phyloP scores from a whole-genome alignment of 768 basidiomycete genomes.

The Tephrocybe sp. region DNA sequence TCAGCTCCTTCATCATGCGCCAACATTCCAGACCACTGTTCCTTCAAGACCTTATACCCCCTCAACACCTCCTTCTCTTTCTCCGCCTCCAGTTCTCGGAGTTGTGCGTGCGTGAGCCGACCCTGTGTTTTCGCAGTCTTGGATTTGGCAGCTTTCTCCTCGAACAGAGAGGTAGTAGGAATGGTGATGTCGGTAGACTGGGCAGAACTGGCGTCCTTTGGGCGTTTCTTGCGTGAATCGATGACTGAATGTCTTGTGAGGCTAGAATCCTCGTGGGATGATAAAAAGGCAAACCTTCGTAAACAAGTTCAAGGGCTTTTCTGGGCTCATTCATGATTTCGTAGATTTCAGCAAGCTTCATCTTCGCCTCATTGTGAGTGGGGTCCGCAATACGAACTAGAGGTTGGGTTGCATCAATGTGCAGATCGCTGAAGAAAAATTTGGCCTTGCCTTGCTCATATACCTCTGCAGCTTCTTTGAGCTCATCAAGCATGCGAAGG shows the following conservation, averaged over 20 bases:
- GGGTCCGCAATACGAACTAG: slow-evolving; percentile 76
- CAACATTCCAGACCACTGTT: slow-evolving; percentile 59
- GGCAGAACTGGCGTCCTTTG: slow-evolving; percentile 21
- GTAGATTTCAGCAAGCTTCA: slow-evolving; percentile 88
- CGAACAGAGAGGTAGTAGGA: slow-evolving; percentile 54
- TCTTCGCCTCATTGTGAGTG: slow-evolving; percentile 75
- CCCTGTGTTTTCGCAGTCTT: slow-evolving; percentile 31
- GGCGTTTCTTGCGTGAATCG: slow-evolving; percentile 54
- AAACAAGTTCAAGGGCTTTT: slow-evolving; percentile 80
- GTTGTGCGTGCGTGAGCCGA: slow-evolving; percentile 54
- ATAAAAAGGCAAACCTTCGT: slow-evolving; percentile 57
- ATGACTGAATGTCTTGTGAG: slow-evolving; percentile 37
- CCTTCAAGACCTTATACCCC: slow-evolving; percentile 57
- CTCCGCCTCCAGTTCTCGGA: slow-evolving; percentile 59
- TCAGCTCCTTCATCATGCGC: slow-evolving; percentile 43
- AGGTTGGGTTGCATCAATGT: not conserved
- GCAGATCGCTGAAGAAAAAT: not conserved
- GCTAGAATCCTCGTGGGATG: not conserved
- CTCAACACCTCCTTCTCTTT: slow-evolving; percentile 63
- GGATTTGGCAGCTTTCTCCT: slow-evolving; percentile 39
- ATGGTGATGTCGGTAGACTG: slow-evolving; percentile 17
- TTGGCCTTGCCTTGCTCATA: slow-evolving; percentile 68
- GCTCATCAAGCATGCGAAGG: slow-evolving; percentile 70
- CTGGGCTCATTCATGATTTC: slow-evolving; percentile 79
- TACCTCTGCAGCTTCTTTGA: slow-evolving; percentile 76